Evolutionary conservation across 75 land plant genomes (phyloP).

Genomic region (Cunninghamia lanceolata): DNA sequence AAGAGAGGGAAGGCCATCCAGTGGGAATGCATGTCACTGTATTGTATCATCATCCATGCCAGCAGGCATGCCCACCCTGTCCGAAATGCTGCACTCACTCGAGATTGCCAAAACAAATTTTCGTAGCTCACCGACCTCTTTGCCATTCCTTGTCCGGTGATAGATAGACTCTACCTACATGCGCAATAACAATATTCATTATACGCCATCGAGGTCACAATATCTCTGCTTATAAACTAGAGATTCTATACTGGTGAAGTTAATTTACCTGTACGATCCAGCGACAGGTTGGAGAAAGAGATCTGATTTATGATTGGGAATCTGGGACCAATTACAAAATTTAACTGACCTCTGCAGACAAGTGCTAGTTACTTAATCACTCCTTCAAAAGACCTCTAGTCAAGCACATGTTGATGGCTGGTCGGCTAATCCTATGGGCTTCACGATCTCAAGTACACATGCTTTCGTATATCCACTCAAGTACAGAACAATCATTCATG

Average conservation of each 20-base stretch:
- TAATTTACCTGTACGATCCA: background rate
- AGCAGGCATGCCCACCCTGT: slow-evolving; percentile 27
- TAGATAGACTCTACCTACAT: too few relatives aligned
- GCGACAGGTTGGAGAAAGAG: background rate
- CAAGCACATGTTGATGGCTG: background rate
- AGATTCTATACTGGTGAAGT: background rate
- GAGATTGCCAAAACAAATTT: slow-evolving; percentile 19
- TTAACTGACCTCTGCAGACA: too few relatives aligned
- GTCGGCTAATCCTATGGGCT: background rate
- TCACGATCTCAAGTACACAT: background rate
- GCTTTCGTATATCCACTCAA: background rate
- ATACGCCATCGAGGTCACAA: background rate
- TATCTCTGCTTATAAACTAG: background rate
- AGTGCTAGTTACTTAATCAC: too few relatives aligned
- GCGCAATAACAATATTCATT: background rate
- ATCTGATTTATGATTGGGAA: background rate
- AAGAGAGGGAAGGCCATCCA: slow-evolving; percentile 49
- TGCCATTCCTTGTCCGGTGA: background rate
- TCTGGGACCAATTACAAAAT: background rate
- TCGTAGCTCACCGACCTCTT: background rate
- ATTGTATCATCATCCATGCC: slow-evolving; percentile 13
- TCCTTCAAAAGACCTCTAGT: too few relatives aligned
- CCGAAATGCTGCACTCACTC: slow-evolving; percentile 13
- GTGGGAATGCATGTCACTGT: slow-evolving; percentile 11
- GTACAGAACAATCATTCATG: background rate